Conservation (phyloP, 257 asterid species). For the Linderniella brevidens region DNA sequence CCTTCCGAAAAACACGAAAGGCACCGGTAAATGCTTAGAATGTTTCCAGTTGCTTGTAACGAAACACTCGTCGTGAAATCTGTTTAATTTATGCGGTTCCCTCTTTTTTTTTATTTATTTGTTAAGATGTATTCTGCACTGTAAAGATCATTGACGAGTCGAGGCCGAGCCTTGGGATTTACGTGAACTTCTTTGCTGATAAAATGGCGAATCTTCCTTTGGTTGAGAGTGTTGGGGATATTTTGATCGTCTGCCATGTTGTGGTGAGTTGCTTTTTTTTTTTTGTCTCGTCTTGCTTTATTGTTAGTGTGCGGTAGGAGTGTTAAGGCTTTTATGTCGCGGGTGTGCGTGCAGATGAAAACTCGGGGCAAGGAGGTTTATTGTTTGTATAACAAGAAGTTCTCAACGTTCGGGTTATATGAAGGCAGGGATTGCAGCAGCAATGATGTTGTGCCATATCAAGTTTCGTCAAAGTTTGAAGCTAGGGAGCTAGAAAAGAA, state of each 20-base stretch:
- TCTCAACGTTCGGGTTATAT: slow-evolving; percentile 62
- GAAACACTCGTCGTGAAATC: background rate
- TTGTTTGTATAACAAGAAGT: slow-evolving; percentile 50
- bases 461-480: slow-evolving; percentile 29
- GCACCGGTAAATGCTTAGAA: background rate
- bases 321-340: background rate
- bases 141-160: slow-evolving; percentile 50
- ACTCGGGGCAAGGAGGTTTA: slow-evolving; percentile 28
- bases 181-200: slow-evolving; percentile 32
- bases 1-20: slow-evolving; percentile 3
- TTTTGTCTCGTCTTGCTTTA: background rate
- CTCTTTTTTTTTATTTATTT: slow-evolving; percentile 6
- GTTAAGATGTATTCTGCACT: slow-evolving; percentile 41
- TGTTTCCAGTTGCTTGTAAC: background rate
- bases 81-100: slow-evolving; percentile 2
- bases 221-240: slow-evolving; percentile 43
- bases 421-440: slow-evolving; percentile 24
- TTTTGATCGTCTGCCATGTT: slow-evolving; percentile 39
- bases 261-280: slow-evolving; percentile 23
- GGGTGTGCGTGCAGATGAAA: slow-evolving; percentile 31
- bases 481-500: slow-evolving; percentile 40
- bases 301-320: background rate
- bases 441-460: slow-evolving; percentile 37
- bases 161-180: slow-evolving; percentile 25
- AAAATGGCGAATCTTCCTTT: slow-evolving; percentile 50